These are phyloP conservation scores for Peronospora belbahrii DNA, from an alignment of 352 stramenopile genomes.

Conservation along the genomic window DNA sequence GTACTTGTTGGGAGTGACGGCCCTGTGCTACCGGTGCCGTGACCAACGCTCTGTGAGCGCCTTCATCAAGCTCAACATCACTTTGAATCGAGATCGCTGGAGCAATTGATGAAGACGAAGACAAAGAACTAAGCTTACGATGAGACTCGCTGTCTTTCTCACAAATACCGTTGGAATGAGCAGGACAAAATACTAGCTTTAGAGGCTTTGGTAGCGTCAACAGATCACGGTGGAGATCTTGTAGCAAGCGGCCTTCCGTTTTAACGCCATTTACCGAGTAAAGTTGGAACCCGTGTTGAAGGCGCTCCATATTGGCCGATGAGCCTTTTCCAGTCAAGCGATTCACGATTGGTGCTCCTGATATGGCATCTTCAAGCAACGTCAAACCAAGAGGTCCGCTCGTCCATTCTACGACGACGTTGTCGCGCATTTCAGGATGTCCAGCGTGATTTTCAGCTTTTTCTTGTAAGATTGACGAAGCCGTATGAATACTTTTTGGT, in stretches of 20 bases:
- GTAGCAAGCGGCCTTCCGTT: slow-evolving; percentile 22
- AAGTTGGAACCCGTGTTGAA: slow-evolving; percentile 42
- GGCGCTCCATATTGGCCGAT: slow-evolving; percentile 26
- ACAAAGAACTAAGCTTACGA: not conserved
- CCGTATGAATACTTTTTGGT: slow-evolving; percentile 1
- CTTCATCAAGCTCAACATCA: slow-evolving; percentile 3
- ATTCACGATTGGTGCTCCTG: slow-evolving; percentile 43
- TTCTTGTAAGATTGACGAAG: not conserved
- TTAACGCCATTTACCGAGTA: slow-evolving; percentile 42
- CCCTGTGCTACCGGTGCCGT: slow-evolving; percentile 3
- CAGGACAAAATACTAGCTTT: slow-evolving; percentile 39
- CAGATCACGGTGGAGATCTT: slow-evolving; percentile 31
- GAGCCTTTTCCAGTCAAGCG: slow-evolving; percentile 62
- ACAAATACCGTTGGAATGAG: slow-evolving; percentile 3
- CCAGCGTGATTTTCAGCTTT: not conserved
- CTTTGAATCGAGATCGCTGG: not conserved
- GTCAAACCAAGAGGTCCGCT: slow-evolving; percentile 42
- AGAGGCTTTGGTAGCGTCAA: slow-evolving; percentile 35
- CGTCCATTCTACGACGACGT: slow-evolving; percentile 48
- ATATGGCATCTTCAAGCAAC: slow-evolving; percentile 42
- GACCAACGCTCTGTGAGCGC: slow-evolving; percentile 4
- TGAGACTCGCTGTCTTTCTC: slow-evolving; percentile 13
- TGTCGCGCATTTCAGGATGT: not conserved
- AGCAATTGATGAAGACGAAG: not conserved
- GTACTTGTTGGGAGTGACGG: slow-evolving; percentile 1